Evolutionary conservation across 352 stramenopile species (phyloP), one percentile per base, ranked within the genome.

Genomic region (Globisporangium lucens): DNA sequence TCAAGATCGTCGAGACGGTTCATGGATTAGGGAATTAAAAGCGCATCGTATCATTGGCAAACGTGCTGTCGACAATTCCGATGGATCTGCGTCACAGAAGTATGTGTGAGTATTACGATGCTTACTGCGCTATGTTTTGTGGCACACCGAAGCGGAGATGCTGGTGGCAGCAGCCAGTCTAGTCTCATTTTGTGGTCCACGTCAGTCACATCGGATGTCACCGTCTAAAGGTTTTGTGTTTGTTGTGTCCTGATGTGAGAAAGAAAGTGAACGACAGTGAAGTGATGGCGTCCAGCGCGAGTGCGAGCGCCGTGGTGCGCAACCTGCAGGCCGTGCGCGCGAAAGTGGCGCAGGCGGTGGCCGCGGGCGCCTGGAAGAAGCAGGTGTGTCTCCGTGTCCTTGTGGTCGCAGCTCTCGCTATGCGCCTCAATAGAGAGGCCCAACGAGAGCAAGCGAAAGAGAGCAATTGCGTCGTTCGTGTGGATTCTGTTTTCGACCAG

Each of bases 321-420:
- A 93, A 91, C 73, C 70, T 94, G 62, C 61, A 83, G 60, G 73
- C 61, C 8, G 83, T 92, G 69, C 84, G 85, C 46, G 73, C 75
- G 49, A 87, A 82, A 61, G 71, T 92, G 49, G 76, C 75, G 30
- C 78, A 91, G 61, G 83, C 84, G 24, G 72, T 87, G 35, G 74
- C 79, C 30, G 78, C 81, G 66, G 85, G 76, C 53, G 22, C 75
- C 22, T 72, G 69, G 66, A 85, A 89, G 56, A 74, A 91, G 69
- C 74, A 74, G 66, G 75, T 81, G 58, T 4, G 53, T 55, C 10
- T 35, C 20, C 29, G 2, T 41, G 5, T 47, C 4, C 1, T 17
- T 47, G 3, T n/a, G 57, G 9, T 17, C 53, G 29, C 22, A 46
- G 38, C 38, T 46, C 12, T 13, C 12, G 13, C 38, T 46, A 13